These are phyloP conservation scores for Blastobotrys ciferrii DNA, from an alignment of 1,139 yeast genomes.

Conservation along the genomic window DNA sequence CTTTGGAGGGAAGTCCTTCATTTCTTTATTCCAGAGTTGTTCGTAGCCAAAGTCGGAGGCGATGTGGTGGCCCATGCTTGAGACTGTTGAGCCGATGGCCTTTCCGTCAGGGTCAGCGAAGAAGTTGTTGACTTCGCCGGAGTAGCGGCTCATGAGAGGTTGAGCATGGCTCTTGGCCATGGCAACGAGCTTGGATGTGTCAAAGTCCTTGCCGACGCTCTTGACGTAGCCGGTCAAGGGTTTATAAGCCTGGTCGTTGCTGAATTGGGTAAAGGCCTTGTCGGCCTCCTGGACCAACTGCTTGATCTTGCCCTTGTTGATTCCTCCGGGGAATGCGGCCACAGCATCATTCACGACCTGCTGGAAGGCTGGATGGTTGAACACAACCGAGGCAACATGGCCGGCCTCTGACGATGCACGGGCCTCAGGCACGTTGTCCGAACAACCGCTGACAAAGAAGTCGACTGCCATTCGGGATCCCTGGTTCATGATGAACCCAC, in stretches of 20 bases:
- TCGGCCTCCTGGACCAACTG: slow-evolving; percentile 20
- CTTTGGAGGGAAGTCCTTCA: background rate
- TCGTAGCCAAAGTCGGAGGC: slow-evolving; percentile 24
- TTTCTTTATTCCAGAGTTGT: background rate
- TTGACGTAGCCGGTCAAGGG: slow-evolving; percentile 27
- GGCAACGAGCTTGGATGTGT: slow-evolving; percentile 19
- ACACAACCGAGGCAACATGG: slow-evolving; percentile 23
- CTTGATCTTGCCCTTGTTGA: slow-evolving; percentile 14
- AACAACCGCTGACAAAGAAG: slow-evolving; percentile 1
- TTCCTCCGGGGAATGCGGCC: slow-evolving; percentile 14
- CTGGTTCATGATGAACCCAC: background rate
- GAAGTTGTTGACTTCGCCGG: slow-evolving; percentile 15
- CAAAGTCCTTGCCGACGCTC: slow-evolving; percentile 26
- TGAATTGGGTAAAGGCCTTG: slow-evolving; percentile 24
- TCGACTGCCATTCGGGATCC: slow-evolving; percentile 4
- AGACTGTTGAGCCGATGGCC: slow-evolving; percentile 24
- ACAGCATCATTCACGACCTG: slow-evolving; percentile 22
- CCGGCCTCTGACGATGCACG: slow-evolving; percentile 30
- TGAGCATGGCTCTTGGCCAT: slow-evolving; percentile 12
- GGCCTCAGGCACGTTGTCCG: slow-evolving; percentile 19
- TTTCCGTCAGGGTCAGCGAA: slow-evolving; percentile 25
- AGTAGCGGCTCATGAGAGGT: slow-evolving; percentile 9
- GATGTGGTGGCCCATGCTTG: slow-evolving; percentile 23
- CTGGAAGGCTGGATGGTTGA: slow-evolving; percentile 24
- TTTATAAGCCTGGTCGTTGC: slow-evolving; percentile 26